Evolutionary conservation across 1,284 basidiomycete species (phyloP).

Genomic region (Marasmius sp.): DNA sequence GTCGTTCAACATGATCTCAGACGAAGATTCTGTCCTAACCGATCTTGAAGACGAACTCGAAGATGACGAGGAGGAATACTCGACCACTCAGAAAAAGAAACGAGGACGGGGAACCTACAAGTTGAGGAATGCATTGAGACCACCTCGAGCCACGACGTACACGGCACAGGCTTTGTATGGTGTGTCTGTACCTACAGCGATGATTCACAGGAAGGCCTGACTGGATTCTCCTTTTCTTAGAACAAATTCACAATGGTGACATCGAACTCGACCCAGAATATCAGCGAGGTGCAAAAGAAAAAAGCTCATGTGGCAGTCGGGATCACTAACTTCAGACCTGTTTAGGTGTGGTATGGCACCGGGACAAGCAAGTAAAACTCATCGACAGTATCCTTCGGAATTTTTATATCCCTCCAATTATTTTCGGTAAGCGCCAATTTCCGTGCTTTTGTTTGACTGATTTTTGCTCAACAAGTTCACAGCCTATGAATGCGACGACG

Average conservation of each 20-base stretch:
- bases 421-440: slow-evolving; percentile 54
- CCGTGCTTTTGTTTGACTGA: background rate
- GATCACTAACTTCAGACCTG: background rate
- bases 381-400: slow-evolving; percentile 73
- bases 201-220: no score
- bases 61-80: background rate
- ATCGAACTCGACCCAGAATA: slow-evolving; percentile 14
- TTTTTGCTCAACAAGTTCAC: background rate
- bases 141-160: slow-evolving; percentile 66
- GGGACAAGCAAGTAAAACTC: slow-evolving; percentile 65
- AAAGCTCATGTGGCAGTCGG: background rate
- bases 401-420: slow-evolving; percentile 75
- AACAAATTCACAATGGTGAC: slow-evolving; percentile 4
- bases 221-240: background rate
- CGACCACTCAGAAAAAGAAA: background rate
- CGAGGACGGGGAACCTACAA: slow-evolving; percentile 36
- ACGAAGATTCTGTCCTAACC: background rate
- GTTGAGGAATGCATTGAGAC: slow-evolving; percentile 55
- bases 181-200: slow-evolving; percentile 24
- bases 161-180: slow-evolving; percentile 67
- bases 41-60: background rate
- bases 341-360: slow-evolving; percentile 71
- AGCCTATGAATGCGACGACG: slow-evolving; percentile 50
- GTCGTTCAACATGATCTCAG: background rate
- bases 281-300: slow-evolving; percentile 10